Percentiles rank a stretch among this genome's conserved stretches.
Evolutionary conservation across 2,329 filamentous ascomycete genomes (phyloP).

Genomic region (Xylariaceae sp.): DNA sequence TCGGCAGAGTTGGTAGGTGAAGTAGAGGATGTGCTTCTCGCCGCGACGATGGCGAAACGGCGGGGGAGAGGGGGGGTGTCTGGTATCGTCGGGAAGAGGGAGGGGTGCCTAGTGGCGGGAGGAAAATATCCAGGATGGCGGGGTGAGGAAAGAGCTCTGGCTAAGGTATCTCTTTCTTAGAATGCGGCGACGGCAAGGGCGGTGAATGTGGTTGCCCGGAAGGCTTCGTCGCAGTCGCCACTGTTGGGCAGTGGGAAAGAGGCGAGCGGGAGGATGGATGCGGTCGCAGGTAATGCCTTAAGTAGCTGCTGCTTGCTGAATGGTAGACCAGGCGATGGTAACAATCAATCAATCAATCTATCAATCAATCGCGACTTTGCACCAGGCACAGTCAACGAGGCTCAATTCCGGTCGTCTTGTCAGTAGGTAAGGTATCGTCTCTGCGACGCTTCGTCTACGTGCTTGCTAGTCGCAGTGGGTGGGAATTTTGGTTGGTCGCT

Average conservation of each 20-base stretch:
- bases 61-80: not conserved
- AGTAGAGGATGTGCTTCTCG: not conserved
- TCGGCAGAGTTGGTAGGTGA: not conserved
- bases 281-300: no score
- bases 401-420: slow-evolving; percentile 7
- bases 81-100: not conserved
- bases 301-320: no score
- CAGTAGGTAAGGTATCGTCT: slow-evolving; percentile 12
- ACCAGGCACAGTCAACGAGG: slow-evolving; percentile 22
- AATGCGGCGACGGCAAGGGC: no score
- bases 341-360: not conserved
- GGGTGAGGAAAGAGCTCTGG: no score
- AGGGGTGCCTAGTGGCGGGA: not conserved
- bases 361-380: slow-evolving; percentile 18
- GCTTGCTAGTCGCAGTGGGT: not conserved
- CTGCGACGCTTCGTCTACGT: slow-evolving; percentile 4
- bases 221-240: no score
- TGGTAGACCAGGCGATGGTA: no score
- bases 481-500: slow-evolving; percentile 6
- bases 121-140: no score
- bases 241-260: no score
- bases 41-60: not conserved
- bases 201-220: no score
- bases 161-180: no score
- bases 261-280: no score